Base-by-base conservation (phyloP, 352 stramenopile species). In the Globisporangium takayamanum region DNA sequence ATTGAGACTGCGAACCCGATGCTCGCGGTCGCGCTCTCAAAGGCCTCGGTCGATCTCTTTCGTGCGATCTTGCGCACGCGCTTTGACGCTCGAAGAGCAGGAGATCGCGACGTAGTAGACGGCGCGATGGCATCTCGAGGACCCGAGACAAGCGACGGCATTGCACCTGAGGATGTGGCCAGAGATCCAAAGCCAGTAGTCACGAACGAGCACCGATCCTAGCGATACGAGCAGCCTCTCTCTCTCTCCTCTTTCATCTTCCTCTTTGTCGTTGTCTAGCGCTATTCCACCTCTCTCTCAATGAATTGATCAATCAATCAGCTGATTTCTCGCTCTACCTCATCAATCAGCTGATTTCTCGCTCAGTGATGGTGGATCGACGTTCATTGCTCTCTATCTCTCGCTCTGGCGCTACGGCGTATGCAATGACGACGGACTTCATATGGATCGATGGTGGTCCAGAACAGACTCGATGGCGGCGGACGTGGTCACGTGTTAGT, bases 1-100 rank as follows among this genome's bases (percentile, higher is more conserved):
- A 87, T 95, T 39, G 83, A 95, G 68, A 83, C 78, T 0, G 79
- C 88, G 57, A 92, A 94, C 62, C 80, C 84, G 6, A 93, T 90
- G 74, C 78, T 91, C n/a, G 86, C 86, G 10, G 80, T 96, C 10
- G 74, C 84, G 25, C 66, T 89, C 20, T 95, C 84, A 12, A 94
- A 96, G 63, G 87, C 88, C 8, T 73, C 70, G n/a, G 87, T 94
- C n/a, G 73, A 90, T 45, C 68, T 93, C 15, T 86, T 94, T 25
- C 73, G 78, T 44, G 62, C 67, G 2, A 67, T 92, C 2, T 49
- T 94, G 16, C 66, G 72, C 11, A 58, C 71, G 41, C 63, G 81
- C 8, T 71, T 72, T 53, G 50, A 73, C 26, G 58, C 42, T 16
- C 60, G 66, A 47, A 57, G 61, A 39, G 54, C 55, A 26, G 7